phyloP scores from a whole-genome alignment of 495 filamentous ascomycete species.

The Amorphotheca resinae region DNA sequence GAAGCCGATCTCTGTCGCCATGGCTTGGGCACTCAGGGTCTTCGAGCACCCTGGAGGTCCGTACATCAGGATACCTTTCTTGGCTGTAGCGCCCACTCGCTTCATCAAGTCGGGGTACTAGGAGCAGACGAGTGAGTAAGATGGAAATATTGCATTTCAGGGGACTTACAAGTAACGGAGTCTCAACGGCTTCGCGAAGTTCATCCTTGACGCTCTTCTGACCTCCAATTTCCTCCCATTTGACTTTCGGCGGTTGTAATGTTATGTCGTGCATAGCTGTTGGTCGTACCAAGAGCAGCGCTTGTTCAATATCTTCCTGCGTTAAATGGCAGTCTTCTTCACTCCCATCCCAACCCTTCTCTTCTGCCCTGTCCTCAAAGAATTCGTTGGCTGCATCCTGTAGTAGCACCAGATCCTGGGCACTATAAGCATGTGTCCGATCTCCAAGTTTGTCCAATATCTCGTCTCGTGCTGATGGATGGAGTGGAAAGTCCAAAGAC shows the following conservation, averaged over 20 bases:
- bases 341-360: slow-evolving; percentile 9
- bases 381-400: slow-evolving; percentile 27
- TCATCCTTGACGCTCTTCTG: slow-evolving; percentile 64
- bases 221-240: slow-evolving; percentile 85
- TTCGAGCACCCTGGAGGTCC: slow-evolving; percentile 95
- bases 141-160: neutral
- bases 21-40: slow-evolving; percentile 82
- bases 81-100: slow-evolving; percentile 49
- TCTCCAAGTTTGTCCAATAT: slow-evolving; percentile 33
- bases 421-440: slow-evolving; percentile 42
- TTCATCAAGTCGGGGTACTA: slow-evolving; percentile 48
- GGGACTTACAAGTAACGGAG: slow-evolving; percentile 47
- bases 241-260: slow-evolving; percentile 72
- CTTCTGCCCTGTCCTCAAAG: slow-evolving; percentile 18
- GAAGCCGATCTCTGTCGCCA: slow-evolving; percentile 80
- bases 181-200: slow-evolving; percentile 50
- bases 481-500: slow-evolving; percentile 29
- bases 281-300: slow-evolving; percentile 44
- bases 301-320: slow-evolving; percentile 31
- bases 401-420: slow-evolving; percentile 33
- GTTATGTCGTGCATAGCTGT: slow-evolving; percentile 87
- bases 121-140: neutral
- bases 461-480: slow-evolving; percentile 24
- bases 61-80: slow-evolving; percentile 80
- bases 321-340: slow-evolving; percentile 21